These are phyloP conservation scores for Ilyonectria mors-panacis DNA, from an alignment of 2,329 filamentous ascomycete genomes.

Conservation along the genomic window DNA sequence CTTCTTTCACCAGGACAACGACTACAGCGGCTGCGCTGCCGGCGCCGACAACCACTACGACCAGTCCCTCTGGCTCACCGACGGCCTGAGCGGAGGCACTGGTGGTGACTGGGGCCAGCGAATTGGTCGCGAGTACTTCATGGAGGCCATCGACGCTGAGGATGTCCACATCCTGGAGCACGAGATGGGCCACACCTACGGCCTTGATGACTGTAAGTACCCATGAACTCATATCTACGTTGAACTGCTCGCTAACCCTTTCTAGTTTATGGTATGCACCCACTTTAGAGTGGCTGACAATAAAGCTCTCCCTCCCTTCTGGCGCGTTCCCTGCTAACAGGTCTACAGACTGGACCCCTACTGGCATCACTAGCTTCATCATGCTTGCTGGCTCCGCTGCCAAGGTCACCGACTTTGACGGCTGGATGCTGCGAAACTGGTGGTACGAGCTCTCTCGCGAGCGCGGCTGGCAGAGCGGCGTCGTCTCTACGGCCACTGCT, in stretches of 20 bases:
- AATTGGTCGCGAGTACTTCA: constrained; percentile 60
- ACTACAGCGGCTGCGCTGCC: constrained; percentile 57
- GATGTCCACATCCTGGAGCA: constrained; percentile 63
- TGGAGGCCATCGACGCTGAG: constrained; percentile 53
- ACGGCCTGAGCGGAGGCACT: constrained; percentile 59
- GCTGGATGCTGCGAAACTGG: constrained; percentile 65
- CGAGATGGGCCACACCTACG: constrained; percentile 62
- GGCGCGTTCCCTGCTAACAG: constrained; percentile 5
- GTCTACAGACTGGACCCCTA: constrained; percentile 58
- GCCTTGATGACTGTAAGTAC: constrained; percentile 56
- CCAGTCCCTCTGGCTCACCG: constrained; percentile 63
- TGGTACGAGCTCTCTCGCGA: constrained; percentile 56
- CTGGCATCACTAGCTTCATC: constrained; percentile 59
- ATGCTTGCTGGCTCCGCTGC: constrained; percentile 61
- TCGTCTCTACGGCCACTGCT: constrained; percentile 2
- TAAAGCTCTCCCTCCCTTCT: neutral
- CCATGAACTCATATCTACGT: neutral
- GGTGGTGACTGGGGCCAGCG: constrained; percentile 65
- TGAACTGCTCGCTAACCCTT: constrained; percentile 14
- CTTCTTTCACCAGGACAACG: constrained; percentile 61
- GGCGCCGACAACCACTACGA: constrained; percentile 59
- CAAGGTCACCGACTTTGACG: constrained; percentile 63
- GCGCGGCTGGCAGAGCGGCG: constrained; percentile 46
- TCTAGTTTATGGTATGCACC: constrained; percentile 36
- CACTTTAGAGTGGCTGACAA: neutral